A percentile compares a stretch with the other conserved stretches of the same genome.
These are phyloP conservation scores for Phaeosphaeriaceae sp. DNA, from an alignment of 2,329 filamentous ascomycete species.

Conservation along the genomic window DNA sequence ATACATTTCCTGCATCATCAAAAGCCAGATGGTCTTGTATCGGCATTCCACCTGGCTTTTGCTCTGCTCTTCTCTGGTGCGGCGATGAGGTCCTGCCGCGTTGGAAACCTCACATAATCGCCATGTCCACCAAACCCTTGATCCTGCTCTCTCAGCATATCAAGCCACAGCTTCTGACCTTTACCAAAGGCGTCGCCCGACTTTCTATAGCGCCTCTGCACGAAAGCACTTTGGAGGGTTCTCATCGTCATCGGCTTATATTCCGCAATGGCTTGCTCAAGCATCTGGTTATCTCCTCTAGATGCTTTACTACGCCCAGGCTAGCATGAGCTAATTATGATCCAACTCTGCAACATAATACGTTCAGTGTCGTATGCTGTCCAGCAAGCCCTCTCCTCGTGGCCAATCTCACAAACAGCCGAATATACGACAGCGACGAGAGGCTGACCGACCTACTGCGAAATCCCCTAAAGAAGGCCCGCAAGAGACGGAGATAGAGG, in stretches of 20 bases:
- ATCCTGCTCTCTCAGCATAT: background rate
- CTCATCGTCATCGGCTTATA: background rate
- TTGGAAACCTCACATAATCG: background rate
- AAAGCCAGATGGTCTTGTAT: too few species aligned
- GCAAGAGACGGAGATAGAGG: background rate
- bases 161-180: background rate
- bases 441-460: background rate
- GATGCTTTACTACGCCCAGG: background rate
- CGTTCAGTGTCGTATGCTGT: background rate
- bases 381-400: background rate
- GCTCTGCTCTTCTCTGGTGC: too few species aligned
- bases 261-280: background rate
- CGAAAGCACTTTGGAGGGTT: background rate
- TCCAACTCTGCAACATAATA: background rate
- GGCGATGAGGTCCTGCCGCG: too few species aligned
- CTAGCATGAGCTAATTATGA: background rate
- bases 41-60: too few species aligned
- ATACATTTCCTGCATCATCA: background rate
- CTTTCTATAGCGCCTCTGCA: background rate
- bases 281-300: background rate
- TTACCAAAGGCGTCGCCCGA: background rate
- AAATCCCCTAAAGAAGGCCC: too few species aligned
- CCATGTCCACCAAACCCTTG: background rate
- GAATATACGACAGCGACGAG: background rate
- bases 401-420: background rate